phyloP scores from a whole-genome alignment of 192 early-diverging fungal genomes.

The Chytriomyces confervae region DNA sequence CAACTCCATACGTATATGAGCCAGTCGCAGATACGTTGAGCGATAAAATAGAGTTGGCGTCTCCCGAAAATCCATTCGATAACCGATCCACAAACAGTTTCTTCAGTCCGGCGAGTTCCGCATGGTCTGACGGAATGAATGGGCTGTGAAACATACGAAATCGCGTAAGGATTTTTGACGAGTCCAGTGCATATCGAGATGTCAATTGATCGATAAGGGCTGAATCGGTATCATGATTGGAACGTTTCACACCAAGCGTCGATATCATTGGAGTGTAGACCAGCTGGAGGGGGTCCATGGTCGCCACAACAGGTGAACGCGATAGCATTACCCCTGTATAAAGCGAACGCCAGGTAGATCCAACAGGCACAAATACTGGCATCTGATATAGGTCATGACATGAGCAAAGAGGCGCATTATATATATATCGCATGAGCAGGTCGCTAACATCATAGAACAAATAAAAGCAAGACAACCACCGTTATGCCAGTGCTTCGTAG shows the following conservation, averaged over 20 bases:
- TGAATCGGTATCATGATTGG: slow-evolving; percentile 12
- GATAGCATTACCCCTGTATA: slow-evolving; percentile 35
- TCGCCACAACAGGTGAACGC: not conserved
- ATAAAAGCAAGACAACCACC: slow-evolving; percentile 2
- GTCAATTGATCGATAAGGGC: not conserved
- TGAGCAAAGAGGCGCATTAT: not conserved
- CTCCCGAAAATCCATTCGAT: slow-evolving; percentile 5
- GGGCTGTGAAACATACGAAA: slow-evolving; percentile 48
- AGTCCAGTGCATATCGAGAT: not conserved
- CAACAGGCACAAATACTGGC: slow-evolving; percentile 42
- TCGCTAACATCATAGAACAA: not conserved
- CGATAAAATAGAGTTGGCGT: not conserved
- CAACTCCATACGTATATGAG: slow-evolving; percentile 1
- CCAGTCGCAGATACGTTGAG: slow-evolving; percentile 6
- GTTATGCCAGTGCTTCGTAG: not conserved
- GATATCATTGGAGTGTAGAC: not conserved
- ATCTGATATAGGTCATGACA: not conserved
- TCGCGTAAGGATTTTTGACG: not conserved
- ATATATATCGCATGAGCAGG: not conserved
- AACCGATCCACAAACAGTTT: slow-evolving; percentile 31
- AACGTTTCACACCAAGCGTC: not conserved
- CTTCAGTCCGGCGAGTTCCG: slow-evolving; percentile 25
- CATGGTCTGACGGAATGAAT: slow-evolving; percentile 47
- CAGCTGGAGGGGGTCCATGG: not conserved
- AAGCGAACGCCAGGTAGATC: slow-evolving; percentile 43